Base-by-base conservation (phyloP, 768 basidiomycete species). In the Lepiota venenata region DNA sequence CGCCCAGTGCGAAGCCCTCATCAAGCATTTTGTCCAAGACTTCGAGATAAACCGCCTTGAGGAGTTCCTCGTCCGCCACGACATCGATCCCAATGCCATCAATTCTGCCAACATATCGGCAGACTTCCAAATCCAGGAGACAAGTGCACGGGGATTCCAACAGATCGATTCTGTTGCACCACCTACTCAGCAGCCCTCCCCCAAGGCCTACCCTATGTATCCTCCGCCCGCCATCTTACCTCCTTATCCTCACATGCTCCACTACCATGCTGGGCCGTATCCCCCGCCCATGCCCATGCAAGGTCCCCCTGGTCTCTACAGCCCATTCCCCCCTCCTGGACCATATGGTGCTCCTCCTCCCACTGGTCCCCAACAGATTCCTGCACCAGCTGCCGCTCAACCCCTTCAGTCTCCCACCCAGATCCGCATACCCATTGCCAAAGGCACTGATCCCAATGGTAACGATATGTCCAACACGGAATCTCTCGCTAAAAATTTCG, bases 401-500 rank as follows among this genome's bases (percentile, higher is more conserved):
- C 40, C 40, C 4, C 40, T 36, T 2, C 43, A 44, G 20, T 35
- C 49, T 14, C 25, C 49, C 15, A 38, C 18, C 29, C 49, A 47
- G 16, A 47, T 16, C 15, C 29, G 58, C 25, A 40, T 58, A 8
- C 45, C 38, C 16, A 35, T 59, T 16, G 60, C 84, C 61, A 88
- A 84, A 64, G 90, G 88, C 47, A 82, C 84, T 59, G 91, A 93
- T 64, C 91, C 91, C 3, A 80, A 87, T 56, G 80, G 83, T 5
- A 84, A 89, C 59, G 88, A 93, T 67, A 80, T 92, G 77, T 87
- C 88, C 47, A 83, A 79, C 64, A 79, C 86, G 6, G 81, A 81
- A 59, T 83, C 87, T 21, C 79, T 91, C 46, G 90, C 87, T 39
- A 88, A 84, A 69, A 84, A 77, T 63, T 92, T 92, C 63, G 90